These are phyloP conservation scores for Purpureocillium lavendulum DNA, from an alignment of 2,329 filamentous ascomycete genomes.

Conservation along the genomic window DNA sequence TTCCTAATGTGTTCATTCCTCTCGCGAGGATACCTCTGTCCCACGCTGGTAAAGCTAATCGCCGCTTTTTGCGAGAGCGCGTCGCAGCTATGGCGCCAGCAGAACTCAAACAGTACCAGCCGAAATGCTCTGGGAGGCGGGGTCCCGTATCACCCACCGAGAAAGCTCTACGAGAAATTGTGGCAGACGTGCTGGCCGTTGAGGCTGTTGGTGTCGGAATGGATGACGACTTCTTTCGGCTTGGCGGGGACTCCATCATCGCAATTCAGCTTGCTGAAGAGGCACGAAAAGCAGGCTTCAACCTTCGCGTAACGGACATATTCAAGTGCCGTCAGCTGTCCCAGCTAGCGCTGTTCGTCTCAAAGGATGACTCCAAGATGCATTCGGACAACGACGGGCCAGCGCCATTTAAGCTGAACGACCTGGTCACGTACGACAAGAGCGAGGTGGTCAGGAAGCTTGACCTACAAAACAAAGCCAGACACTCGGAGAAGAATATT, in stretches of 20 bases:
- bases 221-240: slow-evolving; percentile 7
- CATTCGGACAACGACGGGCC: background rate
- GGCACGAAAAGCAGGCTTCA: slow-evolving; percentile 2
- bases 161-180: background rate
- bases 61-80: background rate
- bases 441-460: no score
- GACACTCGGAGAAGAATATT: background rate
- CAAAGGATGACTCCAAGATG: background rate
- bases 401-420: background rate
- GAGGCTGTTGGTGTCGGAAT: slow-evolving; percentile 1
- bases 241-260: slow-evolving; percentile 18
- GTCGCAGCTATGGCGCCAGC: background rate
- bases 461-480: background rate
- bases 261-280: slow-evolving; percentile 4
- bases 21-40: background rate
- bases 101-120: slow-evolving; percentile 1
- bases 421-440: no score
- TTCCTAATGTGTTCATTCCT: slow-evolving; percentile 5
- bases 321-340: slow-evolving; percentile 3
- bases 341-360: background rate
- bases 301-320: slow-evolving; percentile 4
- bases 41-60: slow-evolving; percentile 2
- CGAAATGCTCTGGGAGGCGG: background rate
- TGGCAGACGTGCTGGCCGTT: background rate
- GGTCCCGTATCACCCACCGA: background rate